A percentile compares a stretch with the other conserved stretches of the same genome.
Conservation (phyloP, 139 green algal species). For the Tetradesmus obliquus region DNA sequence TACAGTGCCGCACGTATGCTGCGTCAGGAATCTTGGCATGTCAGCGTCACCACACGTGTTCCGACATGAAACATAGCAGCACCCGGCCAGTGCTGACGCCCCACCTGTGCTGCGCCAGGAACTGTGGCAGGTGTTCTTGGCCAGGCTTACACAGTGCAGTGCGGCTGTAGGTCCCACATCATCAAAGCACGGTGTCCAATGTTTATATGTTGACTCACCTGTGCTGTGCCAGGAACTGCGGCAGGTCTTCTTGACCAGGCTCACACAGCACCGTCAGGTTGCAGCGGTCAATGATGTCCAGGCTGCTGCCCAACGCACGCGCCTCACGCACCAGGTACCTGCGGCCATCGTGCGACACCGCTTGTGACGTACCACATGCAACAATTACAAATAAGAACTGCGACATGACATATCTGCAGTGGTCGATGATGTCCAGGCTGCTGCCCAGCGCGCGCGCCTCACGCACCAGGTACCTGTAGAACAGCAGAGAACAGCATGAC, state of each 20-base stretch:
- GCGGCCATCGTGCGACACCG: background rate
- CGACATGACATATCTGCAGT: background rate
- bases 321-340: conserved; percentile 89
- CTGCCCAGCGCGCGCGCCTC: background rate
- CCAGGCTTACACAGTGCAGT: conserved; percentile 96
- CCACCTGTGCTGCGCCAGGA: conserved; percentile 84
- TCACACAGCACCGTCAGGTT: conserved; percentile 98
- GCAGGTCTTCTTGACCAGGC: conserved; percentile 93
- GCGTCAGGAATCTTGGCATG: too few species aligned
- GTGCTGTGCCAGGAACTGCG: conserved; percentile 88
- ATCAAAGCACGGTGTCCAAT: too few species aligned
- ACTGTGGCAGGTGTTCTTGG: conserved; percentile 90
- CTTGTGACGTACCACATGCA: background rate
- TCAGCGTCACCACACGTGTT: too few species aligned
- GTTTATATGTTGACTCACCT: conserved; percentile 43
- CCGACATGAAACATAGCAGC: too few species aligned
- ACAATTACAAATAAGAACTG: background rate
- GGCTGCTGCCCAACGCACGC: conserved; percentile 71
- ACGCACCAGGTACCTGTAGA: background rate
- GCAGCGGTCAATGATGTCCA: conserved; percentile 94
- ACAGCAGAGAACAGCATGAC: too few species aligned
- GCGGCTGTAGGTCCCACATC: conserved; percentile 85
- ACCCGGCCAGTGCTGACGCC: too few species aligned
- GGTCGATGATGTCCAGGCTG: too few species aligned
- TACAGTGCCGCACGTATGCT: too few species aligned